These are phyloP conservation scores for Zymoseptoria crescenta DNA, from an alignment of 2,329 filamentous ascomycete species.

Conservation along the genomic window DNA sequence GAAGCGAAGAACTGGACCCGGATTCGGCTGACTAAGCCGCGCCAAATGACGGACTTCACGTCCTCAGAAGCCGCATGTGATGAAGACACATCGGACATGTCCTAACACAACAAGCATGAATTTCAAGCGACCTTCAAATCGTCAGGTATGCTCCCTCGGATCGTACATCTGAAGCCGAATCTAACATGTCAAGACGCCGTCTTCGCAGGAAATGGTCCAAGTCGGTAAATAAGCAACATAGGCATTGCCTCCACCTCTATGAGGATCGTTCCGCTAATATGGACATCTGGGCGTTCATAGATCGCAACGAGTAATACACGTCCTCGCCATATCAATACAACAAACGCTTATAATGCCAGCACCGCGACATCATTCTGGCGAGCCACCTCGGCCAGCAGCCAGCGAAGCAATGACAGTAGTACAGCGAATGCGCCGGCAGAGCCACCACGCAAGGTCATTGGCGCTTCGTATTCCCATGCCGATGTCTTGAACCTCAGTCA, in stretches of 20 bases:
- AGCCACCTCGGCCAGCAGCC: constrained; percentile 43
- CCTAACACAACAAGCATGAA: constrained; percentile 28
- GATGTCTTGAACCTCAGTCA: constrained; percentile 85
- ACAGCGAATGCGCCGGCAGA: constrained; percentile 45
- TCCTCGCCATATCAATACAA: neutral
- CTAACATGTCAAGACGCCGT: neutral
- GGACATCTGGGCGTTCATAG: constrained; percentile 27
- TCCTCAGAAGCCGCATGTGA: neutral
- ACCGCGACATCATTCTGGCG: constrained; percentile 87
- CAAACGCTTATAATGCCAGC: constrained; percentile 40
- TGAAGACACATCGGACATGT: neutral
- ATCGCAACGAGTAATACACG: constrained; percentile 27
- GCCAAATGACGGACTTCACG: no score
- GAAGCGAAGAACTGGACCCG: neutral
- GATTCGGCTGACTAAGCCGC: no score
- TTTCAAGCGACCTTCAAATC: constrained; percentile 34
- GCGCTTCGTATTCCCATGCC: constrained; percentile 91
- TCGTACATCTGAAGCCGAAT: neutral
- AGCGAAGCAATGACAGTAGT: constrained; percentile 32
- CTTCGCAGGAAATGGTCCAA: constrained; percentile 91
- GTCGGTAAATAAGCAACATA: constrained; percentile 75
- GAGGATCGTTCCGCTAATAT: constrained; percentile 7
- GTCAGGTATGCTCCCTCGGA: constrained; percentile 31
- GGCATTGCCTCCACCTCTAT: constrained; percentile 20
- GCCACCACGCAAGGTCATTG: constrained; percentile 61